These are phyloP conservation scores for Verticillium dahliae DNA, from an alignment of 2,329 filamentous ascomycete species.

Conservation along the genomic window DNA sequence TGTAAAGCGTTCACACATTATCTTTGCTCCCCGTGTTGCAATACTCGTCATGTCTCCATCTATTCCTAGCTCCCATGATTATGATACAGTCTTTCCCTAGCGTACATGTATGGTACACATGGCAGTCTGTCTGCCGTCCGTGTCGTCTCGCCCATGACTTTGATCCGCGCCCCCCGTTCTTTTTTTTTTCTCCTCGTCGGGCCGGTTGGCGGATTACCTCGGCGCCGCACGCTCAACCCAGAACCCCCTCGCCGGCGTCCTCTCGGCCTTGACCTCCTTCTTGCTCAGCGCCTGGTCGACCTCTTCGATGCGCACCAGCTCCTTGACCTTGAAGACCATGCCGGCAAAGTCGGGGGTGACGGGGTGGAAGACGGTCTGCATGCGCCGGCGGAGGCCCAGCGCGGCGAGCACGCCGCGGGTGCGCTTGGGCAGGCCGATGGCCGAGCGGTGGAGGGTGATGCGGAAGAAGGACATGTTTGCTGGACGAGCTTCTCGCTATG, in stretches of 20 bases:
- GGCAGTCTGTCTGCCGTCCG: background rate
- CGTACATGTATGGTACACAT: background rate
- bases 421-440: conserved; percentile 79
- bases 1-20: background rate
- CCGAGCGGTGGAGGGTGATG: conserved; percentile 82
- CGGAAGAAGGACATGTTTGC: conserved; percentile 72
- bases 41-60: background rate
- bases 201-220: conserved; percentile 8
- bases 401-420: conserved; percentile 76
- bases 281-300: conserved; percentile 60
- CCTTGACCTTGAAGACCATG: conserved; percentile 91
- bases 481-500: too few species aligned
- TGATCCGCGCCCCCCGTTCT: too few species aligned
- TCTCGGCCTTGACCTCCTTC: conserved; percentile 60
- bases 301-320: conserved; percentile 77
- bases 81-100: background rate
- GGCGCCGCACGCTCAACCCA: conserved; percentile 58
- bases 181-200: background rate
- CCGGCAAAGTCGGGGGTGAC: conserved; percentile 76
- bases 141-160: background rate
- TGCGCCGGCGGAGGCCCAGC: conserved; percentile 77
- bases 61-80: background rate
- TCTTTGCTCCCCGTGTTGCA: background rate
- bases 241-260: conserved; percentile 74
- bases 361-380: conserved; percentile 83